Evolutionary conservation across 768 basidiomycete species (phyloP).

Genomic region (Rhizopogon sp.): DNA sequence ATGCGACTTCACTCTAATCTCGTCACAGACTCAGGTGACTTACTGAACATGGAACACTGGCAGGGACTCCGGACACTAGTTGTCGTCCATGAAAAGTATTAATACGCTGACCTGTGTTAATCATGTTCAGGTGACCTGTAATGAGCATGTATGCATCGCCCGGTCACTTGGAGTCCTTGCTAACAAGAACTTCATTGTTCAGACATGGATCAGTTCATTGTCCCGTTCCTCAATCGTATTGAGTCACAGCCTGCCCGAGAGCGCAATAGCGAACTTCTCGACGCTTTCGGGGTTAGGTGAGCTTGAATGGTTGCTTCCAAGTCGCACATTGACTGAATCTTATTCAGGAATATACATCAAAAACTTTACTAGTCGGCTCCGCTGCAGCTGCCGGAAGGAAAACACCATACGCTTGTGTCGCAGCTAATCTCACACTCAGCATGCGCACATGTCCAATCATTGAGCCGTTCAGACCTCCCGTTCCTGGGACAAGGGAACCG

Average conservation of each 20-base stretch:
- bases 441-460: conserved; percentile 70
- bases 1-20: no score
- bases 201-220: conserved; percentile 68
- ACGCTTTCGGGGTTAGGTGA: conserved; percentile 91
- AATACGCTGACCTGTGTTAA: conserved; percentile 90
- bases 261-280: conserved; percentile 89
- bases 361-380: conserved; percentile 39
- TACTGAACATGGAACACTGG: no score
- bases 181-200: conserved; percentile 84
- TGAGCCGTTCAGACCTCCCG: conserved; percentile 57
- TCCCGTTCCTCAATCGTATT: background rate
- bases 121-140: conserved; percentile 90
- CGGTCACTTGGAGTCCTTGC: conserved; percentile 89
- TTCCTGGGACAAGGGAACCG: conserved; percentile 28
- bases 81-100: conserved; percentile 71
- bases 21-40: no score
- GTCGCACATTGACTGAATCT: conserved; percentile 1
- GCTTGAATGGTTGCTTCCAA: conserved; percentile 10
- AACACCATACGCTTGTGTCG: conserved; percentile 62
- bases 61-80: conserved; percentile 41
- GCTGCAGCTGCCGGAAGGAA: conserved; percentile 52
- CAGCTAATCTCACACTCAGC: conserved; percentile 60
- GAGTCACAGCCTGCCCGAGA: conserved; percentile 66
- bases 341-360: conserved; percentile 66
- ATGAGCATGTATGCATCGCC: conserved; percentile 97